Conservation (phyloP, 805 yeast genomes). For the Torulaspora delbrueckii region DNA sequence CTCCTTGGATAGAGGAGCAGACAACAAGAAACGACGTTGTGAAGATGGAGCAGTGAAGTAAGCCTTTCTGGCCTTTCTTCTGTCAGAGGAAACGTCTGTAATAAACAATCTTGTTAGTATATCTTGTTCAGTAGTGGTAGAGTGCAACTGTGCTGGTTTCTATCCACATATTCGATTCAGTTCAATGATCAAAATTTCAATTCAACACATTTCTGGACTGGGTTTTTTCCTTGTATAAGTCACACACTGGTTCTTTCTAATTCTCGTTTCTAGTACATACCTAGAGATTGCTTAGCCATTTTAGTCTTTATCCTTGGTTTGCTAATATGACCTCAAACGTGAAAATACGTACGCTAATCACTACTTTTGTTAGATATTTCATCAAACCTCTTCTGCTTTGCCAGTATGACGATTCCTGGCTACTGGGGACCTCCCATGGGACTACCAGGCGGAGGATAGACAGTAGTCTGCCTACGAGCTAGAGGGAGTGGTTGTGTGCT, state of each 20-base stretch:
- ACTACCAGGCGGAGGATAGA: neutral
- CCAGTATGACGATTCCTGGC: neutral
- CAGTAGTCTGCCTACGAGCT: neutral
- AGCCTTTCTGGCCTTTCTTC: slow-evolving; percentile 99
- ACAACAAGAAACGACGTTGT: slow-evolving; percentile 87
- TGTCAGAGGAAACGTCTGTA: slow-evolving; percentile 95
- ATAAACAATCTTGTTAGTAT: slow-evolving; percentile 24
- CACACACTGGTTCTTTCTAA: neutral
- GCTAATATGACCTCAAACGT: slow-evolving; percentile 4
- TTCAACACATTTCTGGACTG: neutral
- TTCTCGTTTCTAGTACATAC: slow-evolving; percentile 33
- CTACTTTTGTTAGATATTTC: slow-evolving; percentile 2
- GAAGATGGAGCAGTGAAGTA: slow-evolving; percentile 97
- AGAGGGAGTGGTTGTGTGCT: neutral
- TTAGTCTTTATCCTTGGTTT: slow-evolving; percentile 17
- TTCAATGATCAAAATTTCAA: neutral
- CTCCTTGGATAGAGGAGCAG: slow-evolving; percentile 99
- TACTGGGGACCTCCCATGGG: neutral
- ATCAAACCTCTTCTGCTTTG: neutral
- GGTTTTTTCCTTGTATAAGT: neutral
- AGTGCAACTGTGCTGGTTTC: neutral
- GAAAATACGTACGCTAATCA: slow-evolving; percentile 2
- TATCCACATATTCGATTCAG: neutral
- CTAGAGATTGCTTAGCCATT: slow-evolving; percentile 50
- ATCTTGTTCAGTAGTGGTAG: neutral